A percentile compares a stretch with the other conserved stretches of the same genome.
These are phyloP conservation scores for Blastobotrys muscicola DNA, from an alignment of 805 yeast genomes.

Conservation along the genomic window DNA sequence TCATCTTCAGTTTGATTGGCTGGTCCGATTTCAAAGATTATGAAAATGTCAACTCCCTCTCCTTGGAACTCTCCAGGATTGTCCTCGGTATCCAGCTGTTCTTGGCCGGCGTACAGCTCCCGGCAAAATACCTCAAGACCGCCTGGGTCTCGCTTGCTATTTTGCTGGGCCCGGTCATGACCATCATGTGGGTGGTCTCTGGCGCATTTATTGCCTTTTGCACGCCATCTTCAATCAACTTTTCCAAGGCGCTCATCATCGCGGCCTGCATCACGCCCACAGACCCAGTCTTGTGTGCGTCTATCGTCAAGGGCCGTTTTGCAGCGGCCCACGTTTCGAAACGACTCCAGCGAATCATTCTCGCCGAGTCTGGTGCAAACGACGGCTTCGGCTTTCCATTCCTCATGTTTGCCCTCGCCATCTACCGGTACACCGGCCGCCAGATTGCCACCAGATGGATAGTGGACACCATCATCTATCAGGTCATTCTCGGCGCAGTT, in stretches of 20 bases:
- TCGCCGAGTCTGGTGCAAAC: conserved; percentile 69
- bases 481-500: conserved; percentile 44
- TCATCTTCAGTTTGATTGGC: conserved; percentile 44
- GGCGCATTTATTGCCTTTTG: conserved; percentile 50
- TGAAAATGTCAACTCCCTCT: conserved; percentile 38
- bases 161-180: conserved; percentile 59
- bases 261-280: conserved; percentile 71
- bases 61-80: conserved; percentile 51
- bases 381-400: conserved; percentile 59
- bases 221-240: conserved; percentile 47
- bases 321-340: conserved; percentile 55
- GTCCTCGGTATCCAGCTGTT: conserved; percentile 63
- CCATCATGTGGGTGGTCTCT: conserved; percentile 57
- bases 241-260: conserved; percentile 48
- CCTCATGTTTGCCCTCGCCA: conserved; percentile 47
- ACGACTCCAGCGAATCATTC: conserved; percentile 47
- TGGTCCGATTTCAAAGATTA: conserved; percentile 51
- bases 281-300: conserved; percentile 66
- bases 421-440: conserved; percentile 42
- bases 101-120: conserved; percentile 65
- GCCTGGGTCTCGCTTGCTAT: conserved; percentile 52
- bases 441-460: conserved; percentile 57
- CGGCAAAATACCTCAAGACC: conserved; percentile 51
- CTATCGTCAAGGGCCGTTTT: conserved; percentile 63
- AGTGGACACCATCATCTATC: conserved; percentile 49